phyloP scores from a whole-genome alignment of 2,329 filamentous ascomycete genomes.

The Salinomyces thailandicus region DNA sequence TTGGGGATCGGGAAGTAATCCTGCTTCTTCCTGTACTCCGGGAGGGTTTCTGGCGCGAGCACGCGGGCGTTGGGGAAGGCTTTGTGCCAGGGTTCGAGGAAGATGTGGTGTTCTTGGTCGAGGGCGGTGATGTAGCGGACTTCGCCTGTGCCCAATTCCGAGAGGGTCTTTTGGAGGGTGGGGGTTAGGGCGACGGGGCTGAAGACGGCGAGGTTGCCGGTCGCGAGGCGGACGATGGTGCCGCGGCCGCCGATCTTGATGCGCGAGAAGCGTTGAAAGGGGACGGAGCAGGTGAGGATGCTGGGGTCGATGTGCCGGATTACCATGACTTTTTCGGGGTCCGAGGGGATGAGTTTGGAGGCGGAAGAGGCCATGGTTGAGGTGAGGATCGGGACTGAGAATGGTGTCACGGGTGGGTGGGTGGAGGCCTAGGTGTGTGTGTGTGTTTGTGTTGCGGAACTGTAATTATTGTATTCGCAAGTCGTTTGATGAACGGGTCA shows the following conservation, averaged over 20 bases:
- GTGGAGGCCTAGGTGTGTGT: too few relatives aligned
- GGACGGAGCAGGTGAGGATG: conserved; percentile 67
- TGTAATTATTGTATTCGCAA: too few relatives aligned
- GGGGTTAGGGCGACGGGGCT: conserved; percentile 80
- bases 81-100: conserved; percentile 71
- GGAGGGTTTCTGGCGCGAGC: conserved; percentile 71
- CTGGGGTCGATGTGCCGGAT: conserved; percentile 75
- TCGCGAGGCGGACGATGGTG: conserved; percentile 72
- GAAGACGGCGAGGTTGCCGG: conserved; percentile 75
- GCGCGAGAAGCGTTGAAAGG: conserved; percentile 70
- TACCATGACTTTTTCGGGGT: conserved; percentile 78
- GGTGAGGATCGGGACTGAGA: too few relatives aligned
- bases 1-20: conserved; percentile 23
- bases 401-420: too few relatives aligned
- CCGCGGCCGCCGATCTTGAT: conserved; percentile 78
- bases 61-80: conserved; percentile 70
- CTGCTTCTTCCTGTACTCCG: conserved; percentile 58
- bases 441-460: too few relatives aligned
- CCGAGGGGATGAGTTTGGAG: conserved; percentile 36
- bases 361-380: conserved; percentile 23
- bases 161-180: conserved; percentile 51
- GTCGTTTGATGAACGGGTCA: too few relatives aligned
- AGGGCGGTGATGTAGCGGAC: conserved; percentile 78
- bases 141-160: conserved; percentile 34
- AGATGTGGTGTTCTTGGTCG: conserved; percentile 92